These are phyloP conservation scores for Raddia guianensis DNA, from an alignment of 176 grass and related monocot genomes.

Conservation along the genomic window DNA sequence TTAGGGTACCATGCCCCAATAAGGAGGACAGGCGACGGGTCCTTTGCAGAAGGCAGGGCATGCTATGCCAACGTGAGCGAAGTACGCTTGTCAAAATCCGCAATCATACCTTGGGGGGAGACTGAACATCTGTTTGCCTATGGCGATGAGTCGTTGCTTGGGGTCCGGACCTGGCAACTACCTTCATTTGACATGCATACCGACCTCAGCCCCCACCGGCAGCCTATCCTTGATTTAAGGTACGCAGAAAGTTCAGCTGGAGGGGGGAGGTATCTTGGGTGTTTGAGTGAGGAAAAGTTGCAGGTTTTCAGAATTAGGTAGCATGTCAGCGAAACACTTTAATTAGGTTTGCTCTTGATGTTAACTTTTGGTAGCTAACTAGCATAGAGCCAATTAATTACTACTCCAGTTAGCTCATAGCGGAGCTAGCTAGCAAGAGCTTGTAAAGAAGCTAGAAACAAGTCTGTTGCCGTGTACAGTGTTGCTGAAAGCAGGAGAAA, in stretches of 20 bases:
- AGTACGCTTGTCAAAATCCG: slow-evolving; percentile 66
- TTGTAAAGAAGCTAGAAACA: background rate
- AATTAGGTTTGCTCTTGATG: background rate
- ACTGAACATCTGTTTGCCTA: slow-evolving; percentile 48
- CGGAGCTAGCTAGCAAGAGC: background rate
- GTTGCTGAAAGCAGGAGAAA: no score
- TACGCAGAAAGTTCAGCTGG: slow-evolving; percentile 39
- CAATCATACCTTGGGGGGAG: slow-evolving; percentile 46
- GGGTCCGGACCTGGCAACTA: slow-evolving; percentile 61
- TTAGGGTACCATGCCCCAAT: slow-evolving; percentile 67
- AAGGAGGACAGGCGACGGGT: slow-evolving; percentile 25
- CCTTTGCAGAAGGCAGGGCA: slow-evolving; percentile 36
- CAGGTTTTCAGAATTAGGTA: slow-evolving; percentile 62
- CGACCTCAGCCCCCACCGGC: slow-evolving; percentile 47
- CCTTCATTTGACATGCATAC: slow-evolving; percentile 49
- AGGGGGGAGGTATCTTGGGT: slow-evolving; percentile 57
- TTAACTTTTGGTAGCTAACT: slow-evolving; percentile 15
- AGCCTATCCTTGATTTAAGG: slow-evolving; percentile 77
- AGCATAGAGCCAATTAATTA: background rate
- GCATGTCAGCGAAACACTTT: background rate
- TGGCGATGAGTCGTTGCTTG: slow-evolving; percentile 59
- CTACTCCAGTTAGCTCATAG: no score
- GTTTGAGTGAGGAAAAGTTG: slow-evolving; percentile 67
- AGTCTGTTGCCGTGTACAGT: background rate
- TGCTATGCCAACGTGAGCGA: slow-evolving; percentile 56